These are phyloP conservation scores for Gryganskiella cystojenkinii DNA, from an alignment of 192 early-diverging fungal species.

Conservation along the genomic window DNA sequence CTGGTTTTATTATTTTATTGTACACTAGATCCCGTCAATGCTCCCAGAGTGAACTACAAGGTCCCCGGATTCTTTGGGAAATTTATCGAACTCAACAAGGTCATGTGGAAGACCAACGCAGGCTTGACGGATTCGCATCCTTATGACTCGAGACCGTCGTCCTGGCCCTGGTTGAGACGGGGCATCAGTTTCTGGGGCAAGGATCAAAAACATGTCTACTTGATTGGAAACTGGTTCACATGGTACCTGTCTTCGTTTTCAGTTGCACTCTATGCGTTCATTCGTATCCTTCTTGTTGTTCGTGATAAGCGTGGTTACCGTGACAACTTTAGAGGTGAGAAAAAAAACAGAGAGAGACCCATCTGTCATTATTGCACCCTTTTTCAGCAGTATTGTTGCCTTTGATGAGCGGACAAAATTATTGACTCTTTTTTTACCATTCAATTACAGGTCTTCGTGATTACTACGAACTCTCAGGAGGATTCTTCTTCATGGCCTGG, in stretches of 20 bases:
- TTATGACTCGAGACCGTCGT: slow-evolving; percentile 89
- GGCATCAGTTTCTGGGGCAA: slow-evolving; percentile 92
- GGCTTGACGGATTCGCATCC: slow-evolving; percentile 91
- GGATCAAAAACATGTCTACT: slow-evolving; percentile 79
- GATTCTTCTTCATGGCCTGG: slow-evolving; percentile 85
- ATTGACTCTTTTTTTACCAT: slow-evolving; percentile 5
- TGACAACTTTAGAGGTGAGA: slow-evolving; percentile 54
- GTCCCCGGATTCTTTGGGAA: slow-evolving; percentile 83
- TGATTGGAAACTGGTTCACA: slow-evolving; percentile 90
- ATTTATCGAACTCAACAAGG: slow-evolving; percentile 87
- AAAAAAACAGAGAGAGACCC: not conserved
- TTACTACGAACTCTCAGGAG: slow-evolving; percentile 67
- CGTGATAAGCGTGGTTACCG: slow-evolving; percentile 67
- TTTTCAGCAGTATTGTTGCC: not conserved
- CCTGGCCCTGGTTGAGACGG: slow-evolving; percentile 87
- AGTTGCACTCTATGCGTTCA: slow-evolving; percentile 68
- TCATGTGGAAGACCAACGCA: slow-evolving; percentile 92
- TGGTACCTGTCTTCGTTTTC: slow-evolving; percentile 80
- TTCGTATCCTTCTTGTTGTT: slow-evolving; percentile 64
- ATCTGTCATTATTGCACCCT: not conserved
- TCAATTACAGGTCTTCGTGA: slow-evolving; percentile 51
- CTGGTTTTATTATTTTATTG: not conserved
- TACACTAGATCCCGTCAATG: slow-evolving; percentile 65
- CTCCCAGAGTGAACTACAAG: slow-evolving; percentile 67
- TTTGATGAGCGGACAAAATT: not conserved